Evolutionary conservation across 305 asterid species (phyloP).

Genomic region (Plantago coronopus): DNA sequence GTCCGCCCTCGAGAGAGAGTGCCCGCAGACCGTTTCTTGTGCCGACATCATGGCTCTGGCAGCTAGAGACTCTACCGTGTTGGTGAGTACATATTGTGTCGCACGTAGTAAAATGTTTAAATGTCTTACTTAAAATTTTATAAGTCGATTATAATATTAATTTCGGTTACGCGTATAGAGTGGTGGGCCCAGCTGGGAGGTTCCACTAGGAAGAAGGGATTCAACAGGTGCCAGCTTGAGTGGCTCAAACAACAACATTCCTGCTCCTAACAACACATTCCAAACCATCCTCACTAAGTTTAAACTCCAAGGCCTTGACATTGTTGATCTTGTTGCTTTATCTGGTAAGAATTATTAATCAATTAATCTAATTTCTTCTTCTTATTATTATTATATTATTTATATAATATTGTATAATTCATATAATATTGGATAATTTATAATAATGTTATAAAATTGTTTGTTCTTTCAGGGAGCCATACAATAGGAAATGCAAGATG

Average conservation of each 20-base stretch:
- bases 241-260: constrained; percentile 84
- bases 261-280: constrained; percentile 89
- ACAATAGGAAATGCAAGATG: constrained; percentile 83
- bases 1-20: constrained; percentile 42
- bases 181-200: constrained; percentile 87
- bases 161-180: constrained; percentile 29
- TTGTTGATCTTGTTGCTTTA: constrained; percentile 79
- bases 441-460: not conserved
- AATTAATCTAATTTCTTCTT: not conserved
- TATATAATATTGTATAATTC: too few species aligned
- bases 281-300: constrained; percentile 77
- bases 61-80: constrained; percentile 77
- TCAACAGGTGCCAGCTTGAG: constrained; percentile 74
- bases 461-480: constrained; percentile 63
- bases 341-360: constrained; percentile 42
- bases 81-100: constrained; percentile 33
- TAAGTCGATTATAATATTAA: not conserved
- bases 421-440: too few species aligned
- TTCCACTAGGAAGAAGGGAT: constrained; percentile 85
- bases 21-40: constrained; percentile 69
- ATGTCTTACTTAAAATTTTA: too few species aligned
- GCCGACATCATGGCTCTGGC: constrained; percentile 77
- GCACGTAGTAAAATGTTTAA: not conserved
- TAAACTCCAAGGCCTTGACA: constrained; percentile 60
- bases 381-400: not conserved